Evolutionary conservation across 192 early-diverging fungal species (phyloP).

Genomic region (Backusella tarrabulga): DNA sequence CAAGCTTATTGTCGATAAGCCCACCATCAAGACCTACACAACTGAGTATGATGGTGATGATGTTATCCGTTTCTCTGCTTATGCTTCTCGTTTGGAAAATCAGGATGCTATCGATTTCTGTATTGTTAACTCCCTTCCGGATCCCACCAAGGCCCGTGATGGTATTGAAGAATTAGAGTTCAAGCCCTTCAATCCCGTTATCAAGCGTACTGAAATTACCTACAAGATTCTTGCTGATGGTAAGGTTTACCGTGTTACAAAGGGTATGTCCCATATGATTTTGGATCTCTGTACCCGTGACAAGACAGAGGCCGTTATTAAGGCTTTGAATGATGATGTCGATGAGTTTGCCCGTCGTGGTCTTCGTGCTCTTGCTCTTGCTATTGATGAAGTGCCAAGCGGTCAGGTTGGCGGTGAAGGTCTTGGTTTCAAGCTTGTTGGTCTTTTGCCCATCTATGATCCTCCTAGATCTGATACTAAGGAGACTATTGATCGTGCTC

Average conservation of each 20-base stretch:
- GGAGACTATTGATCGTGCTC: conserved; percentile 74
- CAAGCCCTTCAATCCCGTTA: conserved; percentile 74
- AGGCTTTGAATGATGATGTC: conserved; percentile 54
- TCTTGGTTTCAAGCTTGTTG: conserved; percentile 65
- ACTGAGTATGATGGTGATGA: conserved; percentile 58
- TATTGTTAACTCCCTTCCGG: conserved; percentile 61
- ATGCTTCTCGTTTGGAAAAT: conserved; percentile 73
- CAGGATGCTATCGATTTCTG: conserved; percentile 83
- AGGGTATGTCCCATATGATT: conserved; percentile 76
- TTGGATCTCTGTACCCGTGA: conserved; percentile 69
- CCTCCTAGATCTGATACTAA: conserved; percentile 79
- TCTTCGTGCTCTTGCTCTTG: conserved; percentile 76
- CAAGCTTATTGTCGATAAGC: conserved; percentile 68
- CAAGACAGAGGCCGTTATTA: conserved; percentile 57
- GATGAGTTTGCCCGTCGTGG: conserved; percentile 67
- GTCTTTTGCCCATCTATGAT: conserved; percentile 74
- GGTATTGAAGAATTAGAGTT: conserved; percentile 70
- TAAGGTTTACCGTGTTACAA: conserved; percentile 65
- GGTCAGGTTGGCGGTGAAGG: conserved; percentile 61
- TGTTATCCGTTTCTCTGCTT: conserved; percentile 65
- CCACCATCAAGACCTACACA: conserved; percentile 65
- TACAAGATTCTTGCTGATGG: conserved; percentile 62
- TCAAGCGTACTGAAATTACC: conserved; percentile 73
- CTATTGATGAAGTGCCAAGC: conserved; percentile 62
- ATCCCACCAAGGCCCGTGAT: conserved; percentile 54